These are phyloP conservation scores for Globisporangium ultimum DNA, from an alignment of 352 stramenopile genomes.

Conservation along the genomic window DNA sequence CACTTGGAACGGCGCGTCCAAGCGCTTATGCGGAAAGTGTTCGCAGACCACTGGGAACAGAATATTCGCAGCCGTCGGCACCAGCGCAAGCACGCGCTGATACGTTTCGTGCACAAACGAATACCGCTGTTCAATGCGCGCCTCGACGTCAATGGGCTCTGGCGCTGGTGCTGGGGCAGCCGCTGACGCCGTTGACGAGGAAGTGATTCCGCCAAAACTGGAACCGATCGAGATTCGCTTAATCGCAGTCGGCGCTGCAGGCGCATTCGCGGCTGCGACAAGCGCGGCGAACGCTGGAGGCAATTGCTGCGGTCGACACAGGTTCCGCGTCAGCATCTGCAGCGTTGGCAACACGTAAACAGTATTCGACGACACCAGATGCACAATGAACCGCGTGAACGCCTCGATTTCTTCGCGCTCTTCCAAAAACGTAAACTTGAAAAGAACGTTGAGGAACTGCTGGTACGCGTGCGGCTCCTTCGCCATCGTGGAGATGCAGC, in stretches of 20 bases:
- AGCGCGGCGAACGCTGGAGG: slow-evolving; percentile 34
- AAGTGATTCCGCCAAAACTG: slow-evolving; percentile 29
- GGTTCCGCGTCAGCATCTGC: slow-evolving; percentile 80
- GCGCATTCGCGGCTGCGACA: slow-evolving; percentile 12
- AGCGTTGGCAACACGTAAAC: slow-evolving; percentile 78
- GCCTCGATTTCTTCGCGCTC: slow-evolving; percentile 56
- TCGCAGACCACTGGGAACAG: slow-evolving; percentile 76
- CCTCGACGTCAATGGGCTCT: slow-evolving; percentile 37
- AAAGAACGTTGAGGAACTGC: slow-evolving; percentile 71
- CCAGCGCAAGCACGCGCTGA: slow-evolving; percentile 61
- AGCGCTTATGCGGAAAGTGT: slow-evolving; percentile 80
- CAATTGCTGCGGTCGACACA: slow-evolving; percentile 53
- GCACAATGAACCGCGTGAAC: slow-evolving; percentile 68
- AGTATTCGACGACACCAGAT: slow-evolving; percentile 81
- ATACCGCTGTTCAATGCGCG: slow-evolving; percentile 53
- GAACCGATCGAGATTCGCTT: slow-evolving; percentile 39
- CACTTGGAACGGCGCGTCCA: slow-evolving; percentile 63
- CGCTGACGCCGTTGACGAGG: neutral
- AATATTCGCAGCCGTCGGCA: slow-evolving; percentile 72
- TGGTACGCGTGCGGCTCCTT: slow-evolving; percentile 68
- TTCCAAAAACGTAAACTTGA: slow-evolving; percentile 74
- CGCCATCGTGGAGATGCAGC: slow-evolving; percentile 75
- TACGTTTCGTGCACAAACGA: slow-evolving; percentile 59
- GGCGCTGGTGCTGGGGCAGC: slow-evolving; percentile 3
- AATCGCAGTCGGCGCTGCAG: slow-evolving; percentile 3